A percentile compares a stretch with the other conserved stretches of the same genome.
Conservation (phyloP, 345 rosid species). For the Rubroshorea leprosula region DNA sequence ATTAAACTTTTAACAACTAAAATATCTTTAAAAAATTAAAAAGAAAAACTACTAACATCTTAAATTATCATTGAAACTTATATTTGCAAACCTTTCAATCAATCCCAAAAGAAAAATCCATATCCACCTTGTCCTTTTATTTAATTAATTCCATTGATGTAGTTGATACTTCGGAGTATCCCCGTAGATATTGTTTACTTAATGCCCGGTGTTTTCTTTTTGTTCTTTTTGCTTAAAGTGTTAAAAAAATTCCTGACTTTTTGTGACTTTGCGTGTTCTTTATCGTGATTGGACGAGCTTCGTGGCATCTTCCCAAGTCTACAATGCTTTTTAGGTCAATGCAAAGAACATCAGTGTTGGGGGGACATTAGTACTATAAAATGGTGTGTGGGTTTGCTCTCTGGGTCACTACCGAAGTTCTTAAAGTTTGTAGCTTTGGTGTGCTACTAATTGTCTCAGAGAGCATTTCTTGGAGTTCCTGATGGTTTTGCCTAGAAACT, state of each 20-base stretch:
- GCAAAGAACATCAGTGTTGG: neutral
- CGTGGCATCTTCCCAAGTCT: conserved; percentile 4
- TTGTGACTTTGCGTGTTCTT: neutral
- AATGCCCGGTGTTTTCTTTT: neutral
- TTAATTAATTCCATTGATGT: neutral
- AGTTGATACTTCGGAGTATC: neutral
- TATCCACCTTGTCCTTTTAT: too few relatives aligned
- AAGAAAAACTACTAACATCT: too few relatives aligned
- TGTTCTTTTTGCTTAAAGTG: neutral
- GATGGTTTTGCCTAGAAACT: conserved; percentile 30
- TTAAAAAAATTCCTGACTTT: conserved; percentile 9
- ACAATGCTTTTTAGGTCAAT: conserved; percentile 5
- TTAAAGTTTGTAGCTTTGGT: neutral
- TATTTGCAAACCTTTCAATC: too few relatives aligned
- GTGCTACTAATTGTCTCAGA: neutral
- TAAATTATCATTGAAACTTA: too few relatives aligned
- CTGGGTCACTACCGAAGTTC: neutral
- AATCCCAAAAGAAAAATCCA: too few relatives aligned
- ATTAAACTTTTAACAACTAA: too few relatives aligned
- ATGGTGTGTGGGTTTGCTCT: neutral
- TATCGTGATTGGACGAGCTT: neutral
- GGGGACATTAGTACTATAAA: too few relatives aligned
- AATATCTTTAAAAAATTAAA: too few relatives aligned
- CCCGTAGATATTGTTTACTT: neutral
- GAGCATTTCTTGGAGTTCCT: neutral